A percentile compares a stretch with the other conserved stretches of the same genome.
These are phyloP conservation scores for Lasiodiplodia gonubiensis DNA, from an alignment of 2,329 filamentous ascomycete species.

Conservation along the genomic window DNA sequence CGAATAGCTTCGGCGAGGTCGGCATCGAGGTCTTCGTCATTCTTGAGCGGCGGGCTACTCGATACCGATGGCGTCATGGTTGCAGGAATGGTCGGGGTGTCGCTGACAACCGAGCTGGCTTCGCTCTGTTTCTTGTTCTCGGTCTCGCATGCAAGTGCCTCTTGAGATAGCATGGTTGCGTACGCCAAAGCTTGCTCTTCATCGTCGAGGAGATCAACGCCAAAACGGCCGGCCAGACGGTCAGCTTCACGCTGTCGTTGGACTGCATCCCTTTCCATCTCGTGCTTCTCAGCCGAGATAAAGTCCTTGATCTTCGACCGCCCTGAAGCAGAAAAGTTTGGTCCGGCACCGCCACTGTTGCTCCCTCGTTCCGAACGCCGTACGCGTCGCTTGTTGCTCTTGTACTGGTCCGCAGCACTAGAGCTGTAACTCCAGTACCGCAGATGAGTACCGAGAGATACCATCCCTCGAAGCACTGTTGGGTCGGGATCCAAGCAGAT, in stretches of 20 bases:
- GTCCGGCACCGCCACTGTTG: slow-evolving; percentile 60
- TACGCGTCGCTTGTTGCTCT: slow-evolving; percentile 77
- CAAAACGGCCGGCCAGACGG: slow-evolving; percentile 79
- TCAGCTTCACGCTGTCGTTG: slow-evolving; percentile 70
- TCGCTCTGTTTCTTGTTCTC: slow-evolving; percentile 54
- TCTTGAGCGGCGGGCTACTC: slow-evolving; percentile 40
- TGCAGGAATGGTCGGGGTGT: slow-evolving; percentile 34
- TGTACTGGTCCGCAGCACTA: slow-evolving; percentile 72
- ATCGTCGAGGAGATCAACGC: slow-evolving; percentile 71
- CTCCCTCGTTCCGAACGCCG: slow-evolving; percentile 71
- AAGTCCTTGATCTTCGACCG: slow-evolving; percentile 77
- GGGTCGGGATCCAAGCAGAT: slow-evolving; percentile 88
- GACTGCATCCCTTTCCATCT: slow-evolving; percentile 75
- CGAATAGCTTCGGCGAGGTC: slow-evolving; percentile 69
- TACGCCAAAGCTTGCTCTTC: slow-evolving; percentile 69
- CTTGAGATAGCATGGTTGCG: slow-evolving; percentile 66
- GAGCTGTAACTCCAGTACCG: slow-evolving; percentile 96
- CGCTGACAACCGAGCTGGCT: slow-evolving; percentile 43
- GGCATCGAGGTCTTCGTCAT: slow-evolving; percentile 59
- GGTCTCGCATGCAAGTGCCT: slow-evolving; percentile 58
- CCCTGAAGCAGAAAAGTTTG: slow-evolving; percentile 63
- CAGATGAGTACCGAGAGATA: slow-evolving; percentile 84
- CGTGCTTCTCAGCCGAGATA: slow-evolving; percentile 83
- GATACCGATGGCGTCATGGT: slow-evolving; percentile 42
- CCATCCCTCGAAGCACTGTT: slow-evolving; percentile 81